Evolutionary conservation across 495 filamentous ascomycete genomes (phyloP), one percentile per base, ranked within the genome.

Genomic region (Penicillium antarcticum): DNA sequence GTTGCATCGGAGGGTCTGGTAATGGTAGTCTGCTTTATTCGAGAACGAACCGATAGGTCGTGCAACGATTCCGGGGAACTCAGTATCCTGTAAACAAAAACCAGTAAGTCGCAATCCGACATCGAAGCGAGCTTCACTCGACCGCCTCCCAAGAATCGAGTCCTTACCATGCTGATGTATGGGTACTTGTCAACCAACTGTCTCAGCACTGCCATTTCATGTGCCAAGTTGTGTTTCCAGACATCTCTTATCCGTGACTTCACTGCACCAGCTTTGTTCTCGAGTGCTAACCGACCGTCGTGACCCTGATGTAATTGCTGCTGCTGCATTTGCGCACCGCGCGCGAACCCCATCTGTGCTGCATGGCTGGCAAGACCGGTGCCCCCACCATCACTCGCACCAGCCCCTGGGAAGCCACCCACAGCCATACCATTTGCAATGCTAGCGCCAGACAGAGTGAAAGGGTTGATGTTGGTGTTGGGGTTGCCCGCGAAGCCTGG

Each of bases 1-100:
- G 65, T 98, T 98, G 59, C 90, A 94, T 44, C 94, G 88, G 21
- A 98, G 82, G 44, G 91, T 96, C 74, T 98, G 94, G 72, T 98
- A 98, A 63, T 98, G 94, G 65, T 97, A 98, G 58, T 96, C 91
- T 36, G 91, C 92, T 75, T 97, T 97, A 21, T 86, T 91, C 13
- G 85, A 82, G 65, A 98, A 98, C 33, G 86, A 79, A 12, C 94
- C 94, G 78, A 98, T 97, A 4, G 94, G 94, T 43, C 94, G 83
- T 18, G 92, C 89, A 42, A 98, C 92, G 33, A 98, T 89, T 26
- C 94, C 94, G 4, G 94, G 94, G 60, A 98, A 98, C 65, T 97
- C 92, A 40, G 95, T 96, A 66, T 98, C 95, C 92, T 97, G 64
- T 5, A 19, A 26, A 17, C n/a, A 14, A n/a, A 48, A 13, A 16